Percentiles rank a stretch among this genome's conserved stretches.
Evolutionary conservation across 495 filamentous ascomycete genomes (phyloP).

Genomic region (Aspergillus mulundensis): DNA sequence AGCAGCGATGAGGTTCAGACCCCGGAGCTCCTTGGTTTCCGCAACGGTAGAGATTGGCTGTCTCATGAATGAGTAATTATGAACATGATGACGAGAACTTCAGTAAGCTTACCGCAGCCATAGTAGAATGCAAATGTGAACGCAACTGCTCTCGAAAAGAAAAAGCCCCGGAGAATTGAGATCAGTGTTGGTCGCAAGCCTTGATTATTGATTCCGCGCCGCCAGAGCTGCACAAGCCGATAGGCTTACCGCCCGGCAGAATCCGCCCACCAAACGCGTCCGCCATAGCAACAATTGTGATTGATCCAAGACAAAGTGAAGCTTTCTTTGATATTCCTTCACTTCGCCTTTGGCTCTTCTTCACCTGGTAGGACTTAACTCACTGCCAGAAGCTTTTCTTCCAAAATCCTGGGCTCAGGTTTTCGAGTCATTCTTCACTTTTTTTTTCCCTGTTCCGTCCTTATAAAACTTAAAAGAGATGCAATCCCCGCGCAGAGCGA

Average conservation of each 20-base stretch:
- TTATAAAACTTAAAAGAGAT: background rate
- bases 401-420: no score
- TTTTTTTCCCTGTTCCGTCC: no score
- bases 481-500: background rate
- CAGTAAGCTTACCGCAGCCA: constrained; percentile 40
- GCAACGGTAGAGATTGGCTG: constrained; percentile 89
- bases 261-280: constrained; percentile 2
- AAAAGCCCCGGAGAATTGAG: constrained; percentile 10
- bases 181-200: constrained; percentile 9
- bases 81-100: constrained; percentile 2
- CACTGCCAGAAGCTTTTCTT: no score
- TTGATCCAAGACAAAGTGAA: background rate
- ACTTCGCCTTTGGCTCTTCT: background rate
- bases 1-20: constrained; percentile 93
- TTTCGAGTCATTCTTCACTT: no score
- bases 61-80: constrained; percentile 4
- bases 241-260: constrained; percentile 29
- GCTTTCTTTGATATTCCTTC: background rate
- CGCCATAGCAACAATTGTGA: background rate
- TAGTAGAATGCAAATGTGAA: constrained; percentile 15
- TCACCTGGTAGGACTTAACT: background rate
- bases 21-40: constrained; percentile 89
- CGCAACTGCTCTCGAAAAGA: constrained; percentile 2
- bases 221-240: constrained; percentile 12
- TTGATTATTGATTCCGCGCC: constrained; percentile 8